Base-by-base conservation (phyloP, 2,329 filamentous ascomycete genomes). In the Aspergillus ochraceoroseus region DNA sequence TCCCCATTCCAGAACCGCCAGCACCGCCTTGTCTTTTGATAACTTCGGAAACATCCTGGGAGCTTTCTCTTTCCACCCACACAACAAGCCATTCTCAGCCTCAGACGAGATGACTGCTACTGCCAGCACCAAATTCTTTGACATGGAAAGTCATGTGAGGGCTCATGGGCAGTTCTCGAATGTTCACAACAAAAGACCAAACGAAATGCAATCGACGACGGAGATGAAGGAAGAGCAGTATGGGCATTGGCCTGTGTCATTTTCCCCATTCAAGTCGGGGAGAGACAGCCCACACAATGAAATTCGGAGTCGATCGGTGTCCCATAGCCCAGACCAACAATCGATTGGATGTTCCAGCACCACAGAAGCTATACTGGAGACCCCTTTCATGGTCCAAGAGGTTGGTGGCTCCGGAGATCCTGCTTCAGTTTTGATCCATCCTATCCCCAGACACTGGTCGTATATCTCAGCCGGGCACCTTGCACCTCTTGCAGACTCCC, bases 371-470 rank as follows among this genome's bases (percentile, higher is more conserved):
- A n/a, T n/a, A n/a, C n/a, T n/a, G n/a, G n/a, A n/a, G n/a, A n/a
- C n/a, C n/a, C n/a, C n/a, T n/a, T n/a, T n/a, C n/a, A 41, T 15
- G 20, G 15, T 5, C 32, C 28, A 8, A 30, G 27, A 25, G 11
- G 15, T 28, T 8, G 37, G 31, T 27, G 12, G 29, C 15, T 18
- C 41, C 5, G 29, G 23, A 15, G 38, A 38, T 17, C 7, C 20
- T 13, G 31, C 35, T 13, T 22, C 35, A 26, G 32, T 25, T 11
- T 15, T 48, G 7, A 22, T 44, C 4, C 52, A 56, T 13, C 46
- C 52, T 20, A 29, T 41, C 13, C 43, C 43, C 9, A 36, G 37
- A 22, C 28, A 44, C 6, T 42, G 22, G 8, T 18, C 20, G 4
- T 38, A 22, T 28, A 39, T 46, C 14, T 17, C 39, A 2, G 13